Evolutionary conservation across 1,284 basidiomycete species (phyloP).

Genomic region (Pterulicium gracile): DNA sequence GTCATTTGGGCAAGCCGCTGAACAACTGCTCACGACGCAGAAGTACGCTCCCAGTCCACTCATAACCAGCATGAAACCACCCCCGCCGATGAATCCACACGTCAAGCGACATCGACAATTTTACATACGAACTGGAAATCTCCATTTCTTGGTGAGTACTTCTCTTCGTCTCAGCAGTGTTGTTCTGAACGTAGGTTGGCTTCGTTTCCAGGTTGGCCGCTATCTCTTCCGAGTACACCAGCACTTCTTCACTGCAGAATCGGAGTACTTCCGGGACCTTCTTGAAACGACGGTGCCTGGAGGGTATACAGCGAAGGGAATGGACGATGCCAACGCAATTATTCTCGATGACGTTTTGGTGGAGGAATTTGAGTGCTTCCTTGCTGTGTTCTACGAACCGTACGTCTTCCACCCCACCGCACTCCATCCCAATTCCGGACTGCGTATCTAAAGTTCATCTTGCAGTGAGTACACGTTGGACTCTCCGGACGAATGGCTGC

Average conservation of each 20-base stretch:
- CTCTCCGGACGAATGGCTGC: conserved; percentile 36
- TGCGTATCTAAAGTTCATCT: background rate
- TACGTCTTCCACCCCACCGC: no score
- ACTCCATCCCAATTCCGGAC: no score
- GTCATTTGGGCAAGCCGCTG: background rate
- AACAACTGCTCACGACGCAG: background rate
- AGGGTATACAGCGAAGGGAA: conserved; percentile 25
- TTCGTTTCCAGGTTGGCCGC: conserved; percentile 28
- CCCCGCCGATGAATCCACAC: conserved; percentile 9
- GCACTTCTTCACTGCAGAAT: conserved; percentile 52
- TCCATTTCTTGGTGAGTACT: conserved; percentile 39
- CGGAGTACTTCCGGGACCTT: conserved; percentile 36
- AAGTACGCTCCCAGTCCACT: background rate
- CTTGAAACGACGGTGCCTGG: conserved; percentile 22
- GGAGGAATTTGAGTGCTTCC: conserved; percentile 40
- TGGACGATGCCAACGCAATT: conserved; percentile 28
- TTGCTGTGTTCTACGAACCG: conserved; percentile 61
- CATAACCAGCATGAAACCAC: background rate
- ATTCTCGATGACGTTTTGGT: conserved; percentile 32
- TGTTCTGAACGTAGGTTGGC: conserved; percentile 10
- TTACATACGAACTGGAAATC: conserved; percentile 42
- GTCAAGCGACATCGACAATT: conserved; percentile 27
- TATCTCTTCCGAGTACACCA: conserved; percentile 37
- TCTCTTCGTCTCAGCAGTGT: conserved; percentile 2
- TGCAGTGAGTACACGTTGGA: conserved; percentile 44